Evolutionary conservation across 75 land plant species (phyloP).

Genomic region (Picea glauca): DNA sequence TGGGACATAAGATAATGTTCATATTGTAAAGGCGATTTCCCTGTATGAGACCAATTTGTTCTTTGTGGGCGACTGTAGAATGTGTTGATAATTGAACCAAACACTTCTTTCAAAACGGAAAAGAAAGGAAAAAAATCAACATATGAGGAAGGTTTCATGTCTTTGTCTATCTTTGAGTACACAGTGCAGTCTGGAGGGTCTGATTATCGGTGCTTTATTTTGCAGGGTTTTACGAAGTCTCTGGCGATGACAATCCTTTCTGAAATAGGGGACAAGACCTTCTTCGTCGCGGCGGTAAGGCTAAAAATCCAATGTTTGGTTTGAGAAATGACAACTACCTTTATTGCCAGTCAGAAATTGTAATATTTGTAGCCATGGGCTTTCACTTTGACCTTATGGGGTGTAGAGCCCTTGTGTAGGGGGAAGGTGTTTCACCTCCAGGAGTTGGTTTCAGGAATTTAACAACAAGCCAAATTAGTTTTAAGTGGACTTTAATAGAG

Average conservation of each 20-base stretch:
- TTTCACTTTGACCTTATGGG: not conserved
- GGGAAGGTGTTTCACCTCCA: too few relatives aligned
- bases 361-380: not conserved
- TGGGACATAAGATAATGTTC: too few relatives aligned
- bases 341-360: not conserved
- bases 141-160: not conserved
- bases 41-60: not conserved
- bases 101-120: not conserved
- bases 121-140: not conserved
- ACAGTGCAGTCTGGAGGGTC: not conserved
- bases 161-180: not conserved
- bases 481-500: too few relatives aligned
- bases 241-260: conserved; percentile 90
- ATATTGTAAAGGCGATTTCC: too few relatives aligned
- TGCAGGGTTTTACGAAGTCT: conserved; percentile 86
- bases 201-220: not conserved
- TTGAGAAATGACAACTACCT: not conserved
- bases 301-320: not conserved
- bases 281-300: conserved; percentile 88
- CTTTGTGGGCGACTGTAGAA: not conserved
- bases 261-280: conserved; percentile 96
- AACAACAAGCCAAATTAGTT: too few relatives aligned
- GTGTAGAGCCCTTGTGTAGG: too few relatives aligned
- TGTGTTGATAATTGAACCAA: not conserved
- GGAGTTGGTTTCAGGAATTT: too few relatives aligned